These are phyloP conservation scores for Mycena olivaceomarginata DNA, from an alignment of 768 basidiomycete genomes.

Conservation along the genomic window DNA sequence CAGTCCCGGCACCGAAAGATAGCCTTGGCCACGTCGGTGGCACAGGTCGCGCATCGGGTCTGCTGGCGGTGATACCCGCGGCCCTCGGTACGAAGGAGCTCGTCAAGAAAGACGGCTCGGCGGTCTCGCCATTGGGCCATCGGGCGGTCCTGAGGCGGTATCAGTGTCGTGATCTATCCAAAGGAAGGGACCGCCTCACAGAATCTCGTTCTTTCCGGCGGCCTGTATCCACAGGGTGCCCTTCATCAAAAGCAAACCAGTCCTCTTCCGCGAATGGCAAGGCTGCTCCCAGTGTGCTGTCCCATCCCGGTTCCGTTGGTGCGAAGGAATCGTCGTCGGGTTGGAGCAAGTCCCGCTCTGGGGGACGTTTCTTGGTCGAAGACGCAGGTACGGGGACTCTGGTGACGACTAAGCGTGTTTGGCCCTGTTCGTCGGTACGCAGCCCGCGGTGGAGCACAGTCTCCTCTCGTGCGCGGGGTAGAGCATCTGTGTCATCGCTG, in stretches of 20 bases:
- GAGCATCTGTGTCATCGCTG: too few species aligned
- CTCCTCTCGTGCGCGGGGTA: too few species aligned
- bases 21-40: not conserved
- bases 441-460: not conserved
- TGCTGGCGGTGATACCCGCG: not conserved
- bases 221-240: not conserved
- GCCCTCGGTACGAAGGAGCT: conserved; percentile 5
- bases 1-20: conserved; percentile 11
- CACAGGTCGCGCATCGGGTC: not conserved
- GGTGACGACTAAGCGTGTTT: not conserved
- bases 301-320: not conserved
- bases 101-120: not conserved
- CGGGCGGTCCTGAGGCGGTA: not conserved
- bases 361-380: not conserved
- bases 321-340: not conserved
- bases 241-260: not conserved
- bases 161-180: too few species aligned
- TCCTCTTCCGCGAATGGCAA: not conserved
- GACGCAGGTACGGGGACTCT: not conserved
- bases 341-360: not conserved
- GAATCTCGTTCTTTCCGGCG: not conserved
- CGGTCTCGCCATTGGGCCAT: not conserved
- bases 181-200: not conserved
- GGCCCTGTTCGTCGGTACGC: not conserved
- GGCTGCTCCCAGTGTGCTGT: not conserved